Conservation (phyloP, 768 basidiomycete species). For the Agaricus sinodeliciosus region DNA sequence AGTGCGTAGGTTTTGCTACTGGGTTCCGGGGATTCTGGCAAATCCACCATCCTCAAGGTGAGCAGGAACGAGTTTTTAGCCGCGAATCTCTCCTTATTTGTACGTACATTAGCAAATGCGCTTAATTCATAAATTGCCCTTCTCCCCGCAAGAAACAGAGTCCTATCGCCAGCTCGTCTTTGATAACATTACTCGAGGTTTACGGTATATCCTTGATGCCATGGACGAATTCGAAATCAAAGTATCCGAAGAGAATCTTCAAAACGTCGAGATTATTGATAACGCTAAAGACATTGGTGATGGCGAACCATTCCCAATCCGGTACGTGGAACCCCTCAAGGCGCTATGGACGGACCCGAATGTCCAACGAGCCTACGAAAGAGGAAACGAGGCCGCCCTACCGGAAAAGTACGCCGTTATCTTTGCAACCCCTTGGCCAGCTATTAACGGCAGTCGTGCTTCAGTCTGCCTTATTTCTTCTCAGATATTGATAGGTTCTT, state of each 20-base stretch:
- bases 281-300: constrained; percentile 68
- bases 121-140: constrained; percentile 84
- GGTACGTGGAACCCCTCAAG: constrained; percentile 61
- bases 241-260: constrained; percentile 53
- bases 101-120: constrained; percentile 77
- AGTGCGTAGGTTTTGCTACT: constrained; percentile 67
- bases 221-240: constrained; percentile 87
- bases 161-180: constrained; percentile 89
- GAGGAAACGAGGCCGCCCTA: constrained; percentile 87
- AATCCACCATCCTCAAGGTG: constrained; percentile 79
- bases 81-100: neutral
- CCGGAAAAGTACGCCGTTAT: constrained; percentile 72
- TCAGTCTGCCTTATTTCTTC: constrained; percentile 72
- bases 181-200: constrained; percentile 83
- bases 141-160: constrained; percentile 78
- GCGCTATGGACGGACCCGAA: constrained; percentile 72
- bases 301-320: constrained; percentile 69
- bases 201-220: constrained; percentile 76
- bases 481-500: constrained; percentile 76
- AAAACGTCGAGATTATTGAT: constrained; percentile 57
- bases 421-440: neutral
- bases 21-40: constrained; percentile 91
- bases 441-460: neutral
- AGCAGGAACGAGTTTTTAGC: neutral
- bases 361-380: constrained; percentile 66